A percentile compares a stretch with the other conserved stretches of the same genome.
These are phyloP conservation scores for Hevea brasiliensis DNA, from an alignment of 345 rosid species.

Conservation along the genomic window DNA sequence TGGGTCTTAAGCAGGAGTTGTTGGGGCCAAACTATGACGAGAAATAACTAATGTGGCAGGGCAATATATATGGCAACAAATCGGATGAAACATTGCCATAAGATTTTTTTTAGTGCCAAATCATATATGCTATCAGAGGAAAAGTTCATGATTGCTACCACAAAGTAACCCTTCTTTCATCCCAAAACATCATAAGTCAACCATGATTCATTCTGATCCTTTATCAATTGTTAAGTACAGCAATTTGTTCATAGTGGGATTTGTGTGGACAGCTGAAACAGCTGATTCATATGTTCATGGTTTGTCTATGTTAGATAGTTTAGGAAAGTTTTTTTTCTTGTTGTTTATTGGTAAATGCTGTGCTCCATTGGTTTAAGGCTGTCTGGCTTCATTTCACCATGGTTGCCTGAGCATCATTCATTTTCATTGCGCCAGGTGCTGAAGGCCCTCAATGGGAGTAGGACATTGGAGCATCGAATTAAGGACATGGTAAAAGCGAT, in stretches of 20 bases:
- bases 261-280: background rate
- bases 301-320: background rate
- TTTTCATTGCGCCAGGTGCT: slow-evolving; percentile 19
- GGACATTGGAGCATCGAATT: slow-evolving; percentile 20
- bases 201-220: background rate
- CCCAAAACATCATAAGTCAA: no score
- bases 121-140: background rate
- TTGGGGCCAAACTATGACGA: background rate
- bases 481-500: slow-evolving; percentile 43
- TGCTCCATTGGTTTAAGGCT: background rate
- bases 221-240: background rate
- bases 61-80: no score
- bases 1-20: background rate
- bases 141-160: no score
- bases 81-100: no score
- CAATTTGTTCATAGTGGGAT: background rate
- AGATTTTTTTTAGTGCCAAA: no score
- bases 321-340: background rate
- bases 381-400: background rate
- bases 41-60: background rate
- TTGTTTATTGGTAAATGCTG: background rate
- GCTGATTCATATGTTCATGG: background rate
- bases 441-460: slow-evolving; percentile 28
- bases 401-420: background rate
- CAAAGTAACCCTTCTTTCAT: background rate